A percentile compares a stretch with the other conserved stretches of the same genome.
Conservation (phyloP, 352 stramenopile genomes). For the Aphanomyces astaci region DNA sequence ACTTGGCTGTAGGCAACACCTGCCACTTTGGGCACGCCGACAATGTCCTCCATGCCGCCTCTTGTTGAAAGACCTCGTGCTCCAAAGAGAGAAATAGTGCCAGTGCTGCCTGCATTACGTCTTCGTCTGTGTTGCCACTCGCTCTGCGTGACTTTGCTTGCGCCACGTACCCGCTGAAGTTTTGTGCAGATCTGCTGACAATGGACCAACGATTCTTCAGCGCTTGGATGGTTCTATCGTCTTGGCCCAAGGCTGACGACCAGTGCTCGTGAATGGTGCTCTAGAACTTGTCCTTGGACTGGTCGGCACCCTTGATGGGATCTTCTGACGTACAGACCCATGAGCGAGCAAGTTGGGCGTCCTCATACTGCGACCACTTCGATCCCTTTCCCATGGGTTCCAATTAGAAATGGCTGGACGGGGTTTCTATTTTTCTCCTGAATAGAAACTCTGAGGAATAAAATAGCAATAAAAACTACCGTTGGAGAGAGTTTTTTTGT, state of each 20-base stretch:
- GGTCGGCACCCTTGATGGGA: background rate
- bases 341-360: conserved; percentile 6
- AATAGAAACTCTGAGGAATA: background rate
- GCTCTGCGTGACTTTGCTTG: background rate
- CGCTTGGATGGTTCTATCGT: background rate
- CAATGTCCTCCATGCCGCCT: too few relatives aligned
- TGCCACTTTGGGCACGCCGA: too few relatives aligned
- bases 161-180: background rate
- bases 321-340: conserved; percentile 9
- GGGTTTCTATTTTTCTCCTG: background rate
- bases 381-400: conserved; percentile 10
- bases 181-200: background rate
- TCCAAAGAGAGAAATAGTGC: background rate
- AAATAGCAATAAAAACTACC: conserved; percentile 10
- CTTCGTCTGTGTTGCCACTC: conserved; percentile 1
- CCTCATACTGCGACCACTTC: background rate
- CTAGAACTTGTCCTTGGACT: background rate
- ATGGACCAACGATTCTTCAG: background rate
- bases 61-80: too few relatives aligned
- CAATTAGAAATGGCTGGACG: background rate
- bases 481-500: background rate
- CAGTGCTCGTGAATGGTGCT: background rate
- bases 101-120: background rate
- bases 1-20: too few relatives aligned
- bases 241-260: background rate